Percentiles rank a stretch among this genome's conserved stretches.
phyloP scores from a whole-genome alignment of 1,139 yeast species.

The Magnusiomyces tetraspermus region DNA sequence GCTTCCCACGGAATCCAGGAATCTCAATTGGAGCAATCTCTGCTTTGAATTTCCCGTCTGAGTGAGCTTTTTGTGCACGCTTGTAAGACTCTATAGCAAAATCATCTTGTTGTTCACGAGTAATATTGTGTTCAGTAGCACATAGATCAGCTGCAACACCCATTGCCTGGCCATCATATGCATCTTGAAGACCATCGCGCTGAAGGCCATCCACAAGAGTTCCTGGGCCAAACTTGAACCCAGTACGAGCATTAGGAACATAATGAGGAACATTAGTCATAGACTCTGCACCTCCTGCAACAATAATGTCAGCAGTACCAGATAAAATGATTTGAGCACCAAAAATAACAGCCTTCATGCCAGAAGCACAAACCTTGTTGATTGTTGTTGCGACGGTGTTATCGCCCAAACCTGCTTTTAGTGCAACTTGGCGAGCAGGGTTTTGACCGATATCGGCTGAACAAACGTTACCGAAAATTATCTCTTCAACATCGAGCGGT shows the following conservation, averaged over 20 bases:
- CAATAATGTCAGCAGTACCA: conserved; percentile 85
- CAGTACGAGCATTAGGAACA: conserved; percentile 72
- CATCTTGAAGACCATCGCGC: conserved; percentile 87
- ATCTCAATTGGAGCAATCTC: conserved; percentile 84
- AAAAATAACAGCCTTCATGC: conserved; percentile 80
- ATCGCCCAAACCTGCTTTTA: conserved; percentile 77
- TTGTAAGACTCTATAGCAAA: conserved; percentile 82
- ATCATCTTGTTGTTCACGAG: conserved; percentile 70
- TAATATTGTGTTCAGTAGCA: conserved; percentile 57
- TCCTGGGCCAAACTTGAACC: conserved; percentile 77
- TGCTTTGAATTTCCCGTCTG: conserved; percentile 63
- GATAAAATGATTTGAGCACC: conserved; percentile 87
- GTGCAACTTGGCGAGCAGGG: conserved; percentile 95
- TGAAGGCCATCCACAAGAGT: conserved; percentile 75
- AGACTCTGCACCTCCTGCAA: conserved; percentile 96
- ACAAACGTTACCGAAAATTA: conserved; percentile 85
- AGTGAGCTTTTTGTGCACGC: conserved; percentile 73
- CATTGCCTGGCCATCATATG: conserved; percentile 79
- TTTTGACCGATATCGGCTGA: conserved; percentile 95
- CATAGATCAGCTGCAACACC: conserved; percentile 96
- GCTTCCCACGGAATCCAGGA: conserved; percentile 89
- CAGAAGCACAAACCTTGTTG: conserved; percentile 96
- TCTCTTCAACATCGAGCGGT: conserved; percentile 72
- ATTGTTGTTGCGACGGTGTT: conserved; percentile 77
- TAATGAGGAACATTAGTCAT: conserved; percentile 96